Base-by-base conservation (phyloP, 2,329 filamentous ascomycete genomes). In the Salinomyces thailandicus region DNA sequence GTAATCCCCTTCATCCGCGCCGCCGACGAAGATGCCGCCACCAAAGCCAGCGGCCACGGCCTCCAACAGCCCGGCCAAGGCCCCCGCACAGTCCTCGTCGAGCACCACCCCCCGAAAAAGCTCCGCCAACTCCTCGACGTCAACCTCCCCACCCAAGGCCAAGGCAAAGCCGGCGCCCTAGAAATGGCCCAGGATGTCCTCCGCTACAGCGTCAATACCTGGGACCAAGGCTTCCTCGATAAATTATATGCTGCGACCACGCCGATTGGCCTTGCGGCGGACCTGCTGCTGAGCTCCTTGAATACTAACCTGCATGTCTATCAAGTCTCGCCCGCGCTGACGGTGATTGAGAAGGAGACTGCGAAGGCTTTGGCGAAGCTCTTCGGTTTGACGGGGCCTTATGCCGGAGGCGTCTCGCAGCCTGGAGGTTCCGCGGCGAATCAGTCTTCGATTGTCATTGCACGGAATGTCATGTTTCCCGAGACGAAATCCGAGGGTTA, bases 251-350 rank as follows among this genome's bases (percentile, higher is more conserved):
- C 82, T n/a, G 81, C 80, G 46, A 93, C 85, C 26, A 91, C 91
- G 54, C 81, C 89, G 28, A 79, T 89, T 6, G 89, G 89, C 13
- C 72, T 96, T 0, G 77, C 81, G 12, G 81, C 85, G 2, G 91
- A 96, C 53, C 67, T 96, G 39, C 69, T 96, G 6, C 73, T 96
- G 17, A 79, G 84, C 0, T 74, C 83, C 1, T 66, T 98, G 30
- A 96, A 98, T 63, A 95, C 91, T 22, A 98, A 96, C 57, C 75
- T 87, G 12, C 91, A 96, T 59, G 85, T 96, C 43, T 96, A 86
- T 65, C 81, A 89, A 62, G 87, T 94, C 39, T 94, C 89, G 0
- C 91, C 91, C 0, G 86, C 83, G 5, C 67, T 96, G 33, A 85
- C 85, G 0, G 61, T 94, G 5, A 77, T 96, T 44, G 91, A 96